These are phyloP conservation scores for Vigna trinervia DNA, from an alignment of 306 rosid genomes.

Conservation along the genomic window DNA sequence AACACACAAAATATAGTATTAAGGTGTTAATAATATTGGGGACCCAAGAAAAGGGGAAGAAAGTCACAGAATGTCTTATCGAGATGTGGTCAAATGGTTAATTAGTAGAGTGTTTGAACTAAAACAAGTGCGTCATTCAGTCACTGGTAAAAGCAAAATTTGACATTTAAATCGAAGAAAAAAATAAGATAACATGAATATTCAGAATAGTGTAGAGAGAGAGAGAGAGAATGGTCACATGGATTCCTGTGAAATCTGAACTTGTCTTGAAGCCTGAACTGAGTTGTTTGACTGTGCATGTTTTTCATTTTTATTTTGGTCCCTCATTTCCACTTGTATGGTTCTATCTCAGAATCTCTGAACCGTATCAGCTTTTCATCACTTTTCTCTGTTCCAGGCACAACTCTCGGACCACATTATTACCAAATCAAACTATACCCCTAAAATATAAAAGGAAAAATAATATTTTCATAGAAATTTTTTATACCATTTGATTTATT, in stretches of 20 bases:
- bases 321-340: constrained; percentile 29
- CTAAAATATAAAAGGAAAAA: too few species aligned
- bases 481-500: too few species aligned
- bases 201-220: not conserved
- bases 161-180: too few species aligned
- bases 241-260: constrained; percentile 71
- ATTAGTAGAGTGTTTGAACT: not conserved
- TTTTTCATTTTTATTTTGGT: not conserved
- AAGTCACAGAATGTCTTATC: constrained; percentile 63
- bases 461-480: too few species aligned
- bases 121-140: constrained; percentile 26
- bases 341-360: constrained; percentile 69
- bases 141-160: constrained; percentile 25
- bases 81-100: constrained; percentile 51
- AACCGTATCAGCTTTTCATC: constrained; percentile 62
- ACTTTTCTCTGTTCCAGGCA: constrained; percentile 54
- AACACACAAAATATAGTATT: constrained; percentile 16
- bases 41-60: constrained; percentile 48
- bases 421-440: constrained; percentile 54
- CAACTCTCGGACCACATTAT: constrained; percentile 63
- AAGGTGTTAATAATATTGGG: constrained; percentile 48
- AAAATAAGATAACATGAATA: too few species aligned
- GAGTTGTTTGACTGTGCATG: constrained; percentile 34
- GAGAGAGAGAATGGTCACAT: constrained; percentile 71
- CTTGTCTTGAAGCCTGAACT: constrained; percentile 57